phyloP scores from a whole-genome alignment of 1,284 basidiomycete species.

The Ceratobasidium sp. region DNA sequence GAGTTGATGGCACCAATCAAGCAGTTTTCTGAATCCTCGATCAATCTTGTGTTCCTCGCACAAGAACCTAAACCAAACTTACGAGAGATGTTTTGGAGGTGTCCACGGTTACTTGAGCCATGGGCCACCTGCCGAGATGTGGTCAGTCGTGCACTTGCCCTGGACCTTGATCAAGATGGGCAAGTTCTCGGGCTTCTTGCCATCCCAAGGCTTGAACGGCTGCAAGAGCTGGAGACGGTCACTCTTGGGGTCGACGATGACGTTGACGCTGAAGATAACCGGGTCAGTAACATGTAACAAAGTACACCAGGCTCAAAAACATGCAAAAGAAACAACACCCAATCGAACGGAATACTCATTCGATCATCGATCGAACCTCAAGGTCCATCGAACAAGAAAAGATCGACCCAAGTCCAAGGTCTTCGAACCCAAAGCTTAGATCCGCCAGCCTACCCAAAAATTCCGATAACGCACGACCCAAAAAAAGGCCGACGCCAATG shows the following conservation, averaged over 20 bases:
- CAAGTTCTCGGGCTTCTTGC: conserved; percentile 87
- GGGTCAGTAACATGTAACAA: background rate
- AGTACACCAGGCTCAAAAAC: background rate
- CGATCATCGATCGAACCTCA: conserved; percentile 19
- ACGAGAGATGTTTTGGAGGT: conserved; percentile 98
- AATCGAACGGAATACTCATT: background rate
- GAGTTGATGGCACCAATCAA: conserved; percentile 96
- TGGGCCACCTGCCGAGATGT: conserved; percentile 95
- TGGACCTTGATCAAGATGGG: conserved; percentile 97
- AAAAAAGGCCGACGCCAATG: too few species aligned
- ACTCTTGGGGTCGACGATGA: conserved; percentile 86
- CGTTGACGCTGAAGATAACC: conserved; percentile 64
- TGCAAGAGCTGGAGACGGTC: conserved; percentile 95
- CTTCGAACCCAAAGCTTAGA: background rate
- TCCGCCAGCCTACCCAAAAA: background rate
- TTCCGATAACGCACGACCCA: too few species aligned
- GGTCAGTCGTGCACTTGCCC: conserved; percentile 98
- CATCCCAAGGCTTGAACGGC: conserved; percentile 93
- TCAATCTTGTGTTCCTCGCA: background rate
- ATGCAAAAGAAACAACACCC: background rate
- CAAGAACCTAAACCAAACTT: conserved; percentile 46
- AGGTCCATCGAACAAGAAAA: too few species aligned
- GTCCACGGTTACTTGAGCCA: conserved; percentile 99
- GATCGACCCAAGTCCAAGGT: background rate
- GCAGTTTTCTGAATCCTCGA: conserved; percentile 76